Percentiles rank a stretch among this genome's conserved stretches.
These are phyloP conservation scores for Pythium sp. DNA, from an alignment of 352 stramenopile species.

Conservation along the genomic window DNA sequence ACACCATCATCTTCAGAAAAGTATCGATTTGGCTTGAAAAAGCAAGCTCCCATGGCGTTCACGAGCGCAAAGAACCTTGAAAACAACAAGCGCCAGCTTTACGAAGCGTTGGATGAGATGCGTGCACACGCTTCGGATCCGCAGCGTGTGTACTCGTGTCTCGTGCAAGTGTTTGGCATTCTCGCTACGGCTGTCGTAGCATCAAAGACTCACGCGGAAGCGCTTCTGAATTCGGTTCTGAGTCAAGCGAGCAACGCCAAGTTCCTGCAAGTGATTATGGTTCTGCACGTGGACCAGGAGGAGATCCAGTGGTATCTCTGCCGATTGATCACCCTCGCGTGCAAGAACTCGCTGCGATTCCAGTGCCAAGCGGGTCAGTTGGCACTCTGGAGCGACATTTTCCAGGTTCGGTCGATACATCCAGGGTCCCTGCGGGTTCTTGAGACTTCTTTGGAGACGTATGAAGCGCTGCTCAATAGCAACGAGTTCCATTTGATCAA, in stretches of 20 bases:
- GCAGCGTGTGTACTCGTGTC: conserved; percentile 29
- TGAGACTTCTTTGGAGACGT: conserved; percentile 27
- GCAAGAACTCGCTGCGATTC: conserved; percentile 30
- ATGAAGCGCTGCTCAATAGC: conserved; percentile 25
- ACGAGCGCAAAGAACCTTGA: neutral
- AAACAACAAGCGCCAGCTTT: conserved; percentile 14
- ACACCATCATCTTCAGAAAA: neutral
- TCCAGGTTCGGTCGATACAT: conserved; percentile 23
- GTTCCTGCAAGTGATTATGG: conserved; percentile 21
- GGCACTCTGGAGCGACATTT: conserved; percentile 33
- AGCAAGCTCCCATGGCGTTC: neutral
- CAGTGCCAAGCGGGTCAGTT: conserved; percentile 34
- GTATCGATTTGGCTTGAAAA: neutral
- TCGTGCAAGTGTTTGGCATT: conserved; percentile 22
- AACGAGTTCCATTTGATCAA: conserved; percentile 33
- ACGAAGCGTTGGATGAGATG: conserved; percentile 24
- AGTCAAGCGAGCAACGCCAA: conserved; percentile 16
- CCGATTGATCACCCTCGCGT: conserved; percentile 23
- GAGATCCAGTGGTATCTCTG: conserved; percentile 39
- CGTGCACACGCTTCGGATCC: conserved; percentile 12
- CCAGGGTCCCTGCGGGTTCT: conserved; percentile 35
- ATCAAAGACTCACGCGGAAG: conserved; percentile 8
- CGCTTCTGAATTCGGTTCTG: conserved; percentile 20
- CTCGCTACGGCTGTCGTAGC: conserved; percentile 10
- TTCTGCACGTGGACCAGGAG: conserved; percentile 28